Evolutionary conservation across 1,284 basidiomycete species (phyloP).

Genomic region (Ganoderma sinense): DNA sequence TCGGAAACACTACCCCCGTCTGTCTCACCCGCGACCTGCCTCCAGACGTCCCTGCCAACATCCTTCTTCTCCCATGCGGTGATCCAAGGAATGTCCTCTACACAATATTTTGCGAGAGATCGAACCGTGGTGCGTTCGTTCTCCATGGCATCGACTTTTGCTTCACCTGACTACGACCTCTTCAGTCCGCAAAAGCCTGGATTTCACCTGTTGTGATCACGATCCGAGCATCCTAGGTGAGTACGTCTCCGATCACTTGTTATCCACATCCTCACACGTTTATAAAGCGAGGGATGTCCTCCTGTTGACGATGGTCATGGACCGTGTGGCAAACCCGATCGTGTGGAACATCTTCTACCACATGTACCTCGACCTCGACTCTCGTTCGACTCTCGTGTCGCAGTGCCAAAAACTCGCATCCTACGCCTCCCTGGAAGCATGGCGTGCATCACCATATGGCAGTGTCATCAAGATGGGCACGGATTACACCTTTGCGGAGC

Average conservation of each 20-base stretch:
- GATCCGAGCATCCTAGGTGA: constrained; percentile 66
- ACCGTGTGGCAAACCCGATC: constrained; percentile 31
- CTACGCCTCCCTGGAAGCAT: constrained; percentile 46
- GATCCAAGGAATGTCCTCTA: constrained; percentile 64
- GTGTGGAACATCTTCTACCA: constrained; percentile 70
- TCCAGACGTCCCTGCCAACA: constrained; percentile 50
- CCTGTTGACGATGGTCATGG: constrained; percentile 45
- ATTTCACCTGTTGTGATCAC: constrained; percentile 67
- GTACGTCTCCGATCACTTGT: background rate
- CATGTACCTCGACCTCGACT: constrained; percentile 53
- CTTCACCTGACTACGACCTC: background rate
- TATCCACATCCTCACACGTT: background rate
- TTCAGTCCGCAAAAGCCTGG: constrained; percentile 48
- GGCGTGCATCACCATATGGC: constrained; percentile 53
- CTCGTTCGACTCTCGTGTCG: constrained; percentile 46
- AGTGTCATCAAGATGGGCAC: constrained; percentile 46
- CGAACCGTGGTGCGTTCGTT: constrained; percentile 22
- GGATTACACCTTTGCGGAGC: constrained; percentile 49
- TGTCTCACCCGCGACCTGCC: constrained; percentile 56
- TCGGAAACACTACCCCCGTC: constrained; percentile 63
- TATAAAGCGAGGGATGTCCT: constrained; percentile 50
- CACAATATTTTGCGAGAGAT: constrained; percentile 43
- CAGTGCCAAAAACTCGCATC: constrained; percentile 55
- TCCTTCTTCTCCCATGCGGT: constrained; percentile 64
- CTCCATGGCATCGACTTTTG: constrained; percentile 1